Base-by-base conservation (phyloP, 2,329 filamentous ascomycete species). In the Aspergillus eucalypticola region DNA sequence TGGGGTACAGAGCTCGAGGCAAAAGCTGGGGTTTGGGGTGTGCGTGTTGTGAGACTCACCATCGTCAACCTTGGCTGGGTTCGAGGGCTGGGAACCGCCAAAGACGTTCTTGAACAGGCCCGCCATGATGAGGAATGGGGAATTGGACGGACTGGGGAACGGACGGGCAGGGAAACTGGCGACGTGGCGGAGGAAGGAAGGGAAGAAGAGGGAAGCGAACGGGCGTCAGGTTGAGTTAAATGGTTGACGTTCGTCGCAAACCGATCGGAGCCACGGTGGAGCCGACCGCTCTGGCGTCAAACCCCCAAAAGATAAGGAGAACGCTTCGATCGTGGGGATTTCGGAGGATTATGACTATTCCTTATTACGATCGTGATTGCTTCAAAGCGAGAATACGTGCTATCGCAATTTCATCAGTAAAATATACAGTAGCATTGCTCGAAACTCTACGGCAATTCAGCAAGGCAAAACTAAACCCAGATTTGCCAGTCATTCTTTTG, bases 61-160 rank as follows among this genome's bases (percentile, higher is more conserved):
- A 73, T 75, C 73, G 66, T 77, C 74, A 56, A 68, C 61, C 50
- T 69, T 70, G 64, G 67, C 69, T 59, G 68, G 62, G 55, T 64
- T 66, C 38, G 69, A 67, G 46, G 71, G 65, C 63, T 72, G 64
- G 50, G 70, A 73, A 64, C 73, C 68, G 53, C 71, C 74, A 66
- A 78, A 76, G 55, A 76, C 59, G 66, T 76, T 77, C 68, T 76
- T 75, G 64, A 77, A 66, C 63, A 77, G 59, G 64, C 71, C 73
- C 67, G 74, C 75, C 75, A 77, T 77, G 44, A 52, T 19, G 64
- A 62, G 62, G 64, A 63, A 60, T 58, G 62, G 64, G 63, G 60
- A 66, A 67, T 65, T 56, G 48, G 44, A 13, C 49, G 35, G 58
- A 25, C 27, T 7, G 27, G 46, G 54, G 42, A 39, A 53, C 56